phyloP scores from a whole-genome alignment of 495 filamentous ascomycete genomes.

The Podospora pseudocomata region DNA sequence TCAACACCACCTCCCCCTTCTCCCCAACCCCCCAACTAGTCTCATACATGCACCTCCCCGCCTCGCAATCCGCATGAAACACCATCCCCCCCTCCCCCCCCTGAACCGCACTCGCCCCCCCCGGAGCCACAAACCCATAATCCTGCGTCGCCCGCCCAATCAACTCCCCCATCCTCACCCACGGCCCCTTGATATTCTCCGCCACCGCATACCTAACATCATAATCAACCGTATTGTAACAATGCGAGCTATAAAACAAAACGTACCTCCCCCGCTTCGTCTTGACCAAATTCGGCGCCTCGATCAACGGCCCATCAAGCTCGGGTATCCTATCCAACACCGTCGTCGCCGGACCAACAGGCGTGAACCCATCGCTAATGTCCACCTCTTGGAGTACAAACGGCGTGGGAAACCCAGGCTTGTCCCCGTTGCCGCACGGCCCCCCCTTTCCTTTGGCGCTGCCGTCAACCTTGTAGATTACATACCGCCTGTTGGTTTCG shows the following conservation, averaged over 20 bases:
- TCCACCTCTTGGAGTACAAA: slow-evolving; percentile 55
- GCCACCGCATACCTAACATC: slow-evolving; percentile 54
- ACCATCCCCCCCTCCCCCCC: slow-evolving; percentile 38
- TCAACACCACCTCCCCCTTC: not conserved
- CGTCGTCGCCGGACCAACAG: slow-evolving; percentile 45
- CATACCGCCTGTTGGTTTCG: slow-evolving; percentile 48
- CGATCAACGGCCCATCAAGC: slow-evolving; percentile 55
- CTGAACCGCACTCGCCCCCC: slow-evolving; percentile 26
- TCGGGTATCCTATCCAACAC: slow-evolving; percentile 53
- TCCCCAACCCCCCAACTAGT: slow-evolving; percentile 8
- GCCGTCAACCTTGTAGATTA: slow-evolving; percentile 61
- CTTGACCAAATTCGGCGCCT: slow-evolving; percentile 56
- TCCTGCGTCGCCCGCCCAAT: slow-evolving; percentile 31
- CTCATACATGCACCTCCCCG: slow-evolving; percentile 33
- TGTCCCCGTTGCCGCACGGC: slow-evolving; percentile 50
- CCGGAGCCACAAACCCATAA: slow-evolving; percentile 43
- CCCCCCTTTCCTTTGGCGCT: slow-evolving; percentile 55
- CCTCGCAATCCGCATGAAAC: slow-evolving; percentile 49
- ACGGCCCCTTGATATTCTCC: slow-evolving; percentile 44
- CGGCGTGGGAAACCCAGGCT: slow-evolving; percentile 51
- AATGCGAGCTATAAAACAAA: slow-evolving; percentile 59
- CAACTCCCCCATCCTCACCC: slow-evolving; percentile 38
- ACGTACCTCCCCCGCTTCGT: slow-evolving; percentile 44
- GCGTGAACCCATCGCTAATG: slow-evolving; percentile 48
- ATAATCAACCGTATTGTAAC: slow-evolving; percentile 49